Evolutionary conservation across 2,329 filamentous ascomycete genomes (phyloP).

Genomic region (Paraphoma chrysanthemicola): DNA sequence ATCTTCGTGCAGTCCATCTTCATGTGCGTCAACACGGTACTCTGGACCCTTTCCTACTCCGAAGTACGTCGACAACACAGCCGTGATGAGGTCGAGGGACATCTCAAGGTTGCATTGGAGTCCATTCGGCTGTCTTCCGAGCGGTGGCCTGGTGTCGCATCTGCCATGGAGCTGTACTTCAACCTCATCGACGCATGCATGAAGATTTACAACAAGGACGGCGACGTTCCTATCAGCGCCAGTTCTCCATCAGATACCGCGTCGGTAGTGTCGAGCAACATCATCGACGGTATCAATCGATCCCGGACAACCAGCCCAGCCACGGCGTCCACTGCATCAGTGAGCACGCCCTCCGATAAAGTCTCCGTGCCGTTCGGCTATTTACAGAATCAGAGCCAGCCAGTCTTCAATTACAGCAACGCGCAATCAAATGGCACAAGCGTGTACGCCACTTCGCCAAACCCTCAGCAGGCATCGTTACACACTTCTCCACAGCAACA

Average conservation of each 20-base stretch:
- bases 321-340: constrained; percentile 46
- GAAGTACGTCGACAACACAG: constrained; percentile 77
- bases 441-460: constrained; percentile 27
- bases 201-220: constrained; percentile 78
- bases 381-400: constrained; percentile 42
- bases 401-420: constrained; percentile 35
- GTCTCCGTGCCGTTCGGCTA: constrained; percentile 45
- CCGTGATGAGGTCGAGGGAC: constrained; percentile 76
- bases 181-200: constrained; percentile 85
- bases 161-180: constrained; percentile 84
- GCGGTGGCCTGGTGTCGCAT: constrained; percentile 88
- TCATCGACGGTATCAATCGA: constrained; percentile 51
- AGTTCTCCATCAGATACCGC: constrained; percentile 56
- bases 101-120: constrained; percentile 77
- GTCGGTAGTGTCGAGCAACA: constrained; percentile 48
- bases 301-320: constrained; percentile 56
- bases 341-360: constrained; percentile 46
- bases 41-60: constrained; percentile 90
- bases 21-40: constrained; percentile 87
- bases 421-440: constrained; percentile 21
- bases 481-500: constrained; percentile 37
- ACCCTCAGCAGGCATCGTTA: constrained; percentile 24
- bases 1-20: constrained; percentile 89
- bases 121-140: constrained; percentile 81
- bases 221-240: constrained; percentile 58